Evolutionary conservation across 2,329 filamentous ascomycete genomes (phyloP).

Genomic region (Xylariaceae sp.): DNA sequence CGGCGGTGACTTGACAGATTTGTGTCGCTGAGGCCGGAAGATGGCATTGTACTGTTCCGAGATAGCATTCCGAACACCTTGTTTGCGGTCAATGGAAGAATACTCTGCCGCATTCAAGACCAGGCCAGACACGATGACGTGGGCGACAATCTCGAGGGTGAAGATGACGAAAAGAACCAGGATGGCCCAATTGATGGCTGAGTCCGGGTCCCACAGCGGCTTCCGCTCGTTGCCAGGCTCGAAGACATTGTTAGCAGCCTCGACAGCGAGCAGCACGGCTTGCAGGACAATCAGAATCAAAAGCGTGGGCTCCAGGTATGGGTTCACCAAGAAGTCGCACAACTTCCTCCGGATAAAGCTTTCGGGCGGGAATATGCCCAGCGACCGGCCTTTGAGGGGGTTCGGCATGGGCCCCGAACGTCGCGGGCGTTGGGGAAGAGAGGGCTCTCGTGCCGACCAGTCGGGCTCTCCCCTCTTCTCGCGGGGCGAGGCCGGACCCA

Average conservation of each 20-base stretch:
- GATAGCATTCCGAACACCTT: conserved; percentile 71
- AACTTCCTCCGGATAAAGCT: conserved; percentile 71
- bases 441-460: conserved; percentile 29
- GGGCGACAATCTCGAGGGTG: conserved; percentile 77
- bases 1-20: conserved; percentile 57
- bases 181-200: conserved; percentile 74
- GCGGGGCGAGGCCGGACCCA: conserved; percentile 38
- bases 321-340: conserved; percentile 82
- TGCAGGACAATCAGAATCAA: conserved; percentile 85
- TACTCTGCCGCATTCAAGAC: conserved; percentile 88
- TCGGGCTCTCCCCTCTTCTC: conserved; percentile 45
- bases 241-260: conserved; percentile 72
- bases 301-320: conserved; percentile 82
- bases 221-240: conserved; percentile 58
- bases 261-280: conserved; percentile 81
- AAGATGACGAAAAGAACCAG: conserved; percentile 85
- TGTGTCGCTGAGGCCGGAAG: conserved; percentile 77
- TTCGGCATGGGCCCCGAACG: conserved; percentile 54
- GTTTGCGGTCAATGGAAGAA: conserved; percentile 79
- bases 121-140: conserved; percentile 90
- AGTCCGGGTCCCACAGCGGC: conserved; percentile 60
- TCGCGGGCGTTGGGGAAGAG: conserved; percentile 28
- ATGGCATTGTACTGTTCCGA: conserved; percentile 73
- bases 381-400: conserved; percentile 79
- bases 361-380: conserved; percentile 80